Base-by-base conservation (phyloP, 108 stramenopile species). In the Nitzschia putrida region DNA sequence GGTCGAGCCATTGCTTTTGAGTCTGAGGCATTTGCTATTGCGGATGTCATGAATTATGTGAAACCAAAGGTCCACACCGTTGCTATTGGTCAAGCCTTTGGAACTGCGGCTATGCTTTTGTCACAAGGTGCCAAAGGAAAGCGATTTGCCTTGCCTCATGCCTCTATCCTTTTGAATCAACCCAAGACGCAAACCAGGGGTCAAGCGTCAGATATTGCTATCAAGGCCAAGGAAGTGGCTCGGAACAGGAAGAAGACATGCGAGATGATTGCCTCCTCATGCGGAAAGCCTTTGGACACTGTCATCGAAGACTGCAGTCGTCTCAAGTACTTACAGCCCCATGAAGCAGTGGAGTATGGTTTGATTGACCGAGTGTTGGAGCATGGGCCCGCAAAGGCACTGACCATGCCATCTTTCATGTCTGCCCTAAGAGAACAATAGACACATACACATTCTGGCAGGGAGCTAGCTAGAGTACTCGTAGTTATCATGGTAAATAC, bases 21-120 rank as follows among this genome's bases (percentile, higher is more conserved):
- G 71, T 97, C 98, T 6, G 98, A 98, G 70, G 97, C 96, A 21
- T 97, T 98, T 69, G 98, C 98, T 53, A 98, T 98, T 84, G 95
- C 96, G 45, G 98, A 98, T 83, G 92, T 93, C 37, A 97, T 97
- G 97, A 93, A 94, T 69, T 98, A 97, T 78, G 95, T 98, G 63
- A 85, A 90, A 55, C 95, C 96, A 38, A 96, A 96, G 5, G 95
- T 98, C 18, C 90, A 93, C 71, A 98, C 98, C 7, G 92, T 98
- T 40, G 95, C 94, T 26, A 79, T 98, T n/a, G 98, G 98, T 57
- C 96, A 98, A 74, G 96, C 96, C 34, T 95, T 93, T 72, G 97
- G 97, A 34, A 91, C 96, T 0, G 97, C 96, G 37, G 97, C 98
- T 43, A 96, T 98, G 97, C 85, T 98, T 57, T 69, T 98, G 38